These are phyloP conservation scores for Dictyostelium capitatum DNA, from an alignment of 78 protist species.

Conservation along the genomic window DNA sequence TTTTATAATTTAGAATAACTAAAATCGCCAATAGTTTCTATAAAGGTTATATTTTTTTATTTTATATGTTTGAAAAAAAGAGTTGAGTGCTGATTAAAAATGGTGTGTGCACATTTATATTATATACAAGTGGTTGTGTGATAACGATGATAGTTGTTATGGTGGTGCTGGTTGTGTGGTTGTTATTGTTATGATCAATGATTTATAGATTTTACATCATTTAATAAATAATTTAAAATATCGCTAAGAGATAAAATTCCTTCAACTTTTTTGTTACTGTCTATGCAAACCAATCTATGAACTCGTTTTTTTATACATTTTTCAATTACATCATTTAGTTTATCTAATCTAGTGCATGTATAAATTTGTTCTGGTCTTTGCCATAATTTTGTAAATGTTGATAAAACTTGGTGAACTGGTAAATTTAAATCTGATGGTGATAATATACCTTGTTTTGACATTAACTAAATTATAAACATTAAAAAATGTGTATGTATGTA, in stretches of 20 bases:
- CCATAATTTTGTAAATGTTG: constrained; percentile 67
- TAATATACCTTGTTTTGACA: constrained; percentile 71
- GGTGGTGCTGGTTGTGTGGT: too few species aligned
- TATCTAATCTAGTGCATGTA: constrained; percentile 77
- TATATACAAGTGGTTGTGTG: too few species aligned
- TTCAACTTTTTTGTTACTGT: constrained; percentile 62
- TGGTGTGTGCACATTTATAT: too few species aligned
- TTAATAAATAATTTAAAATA: constrained; percentile 69
- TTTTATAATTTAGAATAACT: too few species aligned
- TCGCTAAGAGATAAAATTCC: constrained; percentile 76
- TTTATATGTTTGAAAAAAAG: too few species aligned
- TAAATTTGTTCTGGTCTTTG: constrained; percentile 81
- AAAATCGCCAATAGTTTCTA: too few species aligned
- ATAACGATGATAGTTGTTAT: too few species aligned
- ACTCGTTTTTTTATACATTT: constrained; percentile 75
- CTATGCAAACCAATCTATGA: constrained; percentile 77
- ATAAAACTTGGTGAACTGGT: constrained; percentile 77
- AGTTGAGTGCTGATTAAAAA: too few species aligned
- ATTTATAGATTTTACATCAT: constrained; percentile 19
- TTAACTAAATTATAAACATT: constrained; percentile 8
- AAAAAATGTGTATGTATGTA: neutral
- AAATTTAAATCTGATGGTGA: constrained; percentile 70
- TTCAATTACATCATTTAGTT: constrained; percentile 70
- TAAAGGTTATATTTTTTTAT: too few species aligned
- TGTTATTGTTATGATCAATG: neutral